Base-by-base conservation (phyloP, 805 yeast genomes). In the Kodamaea hsintzibuensis region DNA sequence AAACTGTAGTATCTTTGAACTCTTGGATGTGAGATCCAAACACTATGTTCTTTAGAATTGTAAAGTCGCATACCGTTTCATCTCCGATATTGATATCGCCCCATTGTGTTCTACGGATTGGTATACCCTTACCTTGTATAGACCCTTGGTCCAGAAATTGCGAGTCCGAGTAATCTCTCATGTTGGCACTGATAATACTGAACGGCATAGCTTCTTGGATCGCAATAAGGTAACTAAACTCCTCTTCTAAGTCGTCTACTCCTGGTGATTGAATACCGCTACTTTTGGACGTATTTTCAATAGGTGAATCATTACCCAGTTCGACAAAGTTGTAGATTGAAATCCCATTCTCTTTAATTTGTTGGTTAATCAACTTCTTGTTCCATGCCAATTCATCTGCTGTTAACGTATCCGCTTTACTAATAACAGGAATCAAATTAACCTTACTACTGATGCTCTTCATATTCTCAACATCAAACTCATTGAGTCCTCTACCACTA, bases 381-480 rank as follows among this genome's bases (percentile, higher is more conserved):
- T 84, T 83, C 14, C 72, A 66, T 8, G 56, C 60, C 60, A 86
- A 61, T 63, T 89, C 96, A 4, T 70, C 73, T 16, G 67, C 64
- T 7, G 90, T 84, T 55, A 87, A 79, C 0, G 87, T 83, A 69
- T 91, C 97, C 3, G 93, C 88, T 67, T 90, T 89, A 25, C 91
- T 82, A 61, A 91, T 81, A 3, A 91, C 83, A 1, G 97, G 97
- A 57, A 91, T 83, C 57, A 92, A 77, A 64, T 90, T 91, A 42
- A 88, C 92, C 52, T 93, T 79, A 25, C 81, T 74, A 30, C 88
- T 79, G 25, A 92, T 77, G 56, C 82, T 84, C 68, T 82, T 82
- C 89, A 91, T 84, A 5, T 88, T 81, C 58, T 80, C 84, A 56
- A 89, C 78, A 68, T 92, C 97, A 51, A 87, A 73, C 7, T 86